Evolutionary conservation across 2,329 filamentous ascomycete species (phyloP), one percentile per base, ranked within the genome.

Genomic region (Diaporthe sp.): DNA sequence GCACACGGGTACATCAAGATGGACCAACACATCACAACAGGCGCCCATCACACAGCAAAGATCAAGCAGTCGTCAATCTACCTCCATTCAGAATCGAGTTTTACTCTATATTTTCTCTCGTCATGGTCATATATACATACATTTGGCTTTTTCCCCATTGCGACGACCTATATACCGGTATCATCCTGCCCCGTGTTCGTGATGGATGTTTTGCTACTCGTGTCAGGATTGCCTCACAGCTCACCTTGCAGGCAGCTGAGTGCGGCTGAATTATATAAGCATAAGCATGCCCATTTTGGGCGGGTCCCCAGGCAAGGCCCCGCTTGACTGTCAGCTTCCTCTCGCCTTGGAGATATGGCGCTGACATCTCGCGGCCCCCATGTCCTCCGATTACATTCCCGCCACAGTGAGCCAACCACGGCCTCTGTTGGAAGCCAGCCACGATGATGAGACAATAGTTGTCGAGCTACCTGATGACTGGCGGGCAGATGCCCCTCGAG

Each of bases 241-340:
- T 34, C 34, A 15, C 12, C 7, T n/a, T 17, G 12, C 44, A 7
- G 10, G 17, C 22, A 61, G 58, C 62, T 37, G 62, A 5, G 19
- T 51, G 44, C 12, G 22, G 13, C 44, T 51, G 62, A 37, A 37
- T 68, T 68, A 68, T 68, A 68, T 68, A 68, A 68, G 62, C 62
- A 51, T 25, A 17, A 49, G 5, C 62, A 68, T 44, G 28, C 31
- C 22, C 31, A 1, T 17, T 34, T 39, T 17, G 22, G 17, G 62
- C 44, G 62, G 62, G 31, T 51, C 19, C 44, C 42, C 42, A 22
- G 28, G 44, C 46, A 12, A 15, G 44, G 19, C 9, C 28, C 42
- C 62, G 44, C 44, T 34, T 49, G 46, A 22, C 19, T 19, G 10
- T 25, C 31, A 28, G 28, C 13, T 51, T 25, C 4, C 13, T 37